Evolutionary conservation across 768 basidiomycete genomes (phyloP), one percentile per base, ranked within the genome.

Genomic region (Paxillus involutus): DNA sequence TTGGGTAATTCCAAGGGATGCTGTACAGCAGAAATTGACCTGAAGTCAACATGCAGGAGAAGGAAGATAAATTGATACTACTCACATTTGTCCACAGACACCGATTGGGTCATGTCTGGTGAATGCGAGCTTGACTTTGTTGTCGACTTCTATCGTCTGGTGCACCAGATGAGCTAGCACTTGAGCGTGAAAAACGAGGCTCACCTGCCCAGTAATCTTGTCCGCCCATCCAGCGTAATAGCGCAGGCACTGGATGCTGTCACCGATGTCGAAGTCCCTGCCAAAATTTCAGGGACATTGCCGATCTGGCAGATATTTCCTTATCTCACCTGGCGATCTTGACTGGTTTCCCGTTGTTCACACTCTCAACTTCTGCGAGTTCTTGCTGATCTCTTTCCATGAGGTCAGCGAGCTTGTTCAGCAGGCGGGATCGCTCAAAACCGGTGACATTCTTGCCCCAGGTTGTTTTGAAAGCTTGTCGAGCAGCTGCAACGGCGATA

Each of bases 221-320:
- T 98, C 95, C 9, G 92, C 91, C 89, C 90, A 95, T 21, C 95
- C 95, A 37, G 93, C 95, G 66, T 94, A 97, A 73, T 98, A 97
- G 47, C 91, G 80, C 48, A 93, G 72, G 64, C 89, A 91, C 60
- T 83, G 83, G 17, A 92, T 73, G 56, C 76, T 86, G 65, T 93
- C 91, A 39, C 82, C 84, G 39, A 94, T 88, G 67, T 94, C 91
- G 57, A 82, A 85, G 66, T 91, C 89, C 67, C 90, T 91, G 58
- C 0, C 35, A 46, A 53, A 24, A 29, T 41, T 53, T 45, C 57
- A 47, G 45, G 45, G 33, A 33, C 36, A 36, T 46, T 30, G 13
- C 30, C 41, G 29, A 37, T 24, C 37, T 57, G 74, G 73, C 72
- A 74, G 35, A 76, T 74, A 41, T 76, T 71, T 13, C 29, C 21